Conservation (phyloP, 106 monocot genomes). For the Amphibolis antarctica region DNA sequence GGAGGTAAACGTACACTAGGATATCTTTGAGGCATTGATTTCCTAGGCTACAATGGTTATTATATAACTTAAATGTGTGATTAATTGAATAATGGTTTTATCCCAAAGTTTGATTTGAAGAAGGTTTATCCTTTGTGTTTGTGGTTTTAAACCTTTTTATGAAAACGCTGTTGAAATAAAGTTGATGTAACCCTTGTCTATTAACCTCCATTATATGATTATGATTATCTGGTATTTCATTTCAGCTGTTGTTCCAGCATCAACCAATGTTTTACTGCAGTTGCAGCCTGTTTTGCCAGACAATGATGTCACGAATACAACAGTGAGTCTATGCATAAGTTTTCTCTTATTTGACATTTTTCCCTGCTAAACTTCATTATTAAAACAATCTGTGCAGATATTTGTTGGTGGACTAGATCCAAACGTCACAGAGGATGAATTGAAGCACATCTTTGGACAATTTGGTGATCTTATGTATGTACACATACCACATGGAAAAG, state of each 20-base stretch:
- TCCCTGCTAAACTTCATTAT: background rate
- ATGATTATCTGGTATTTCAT: conserved; percentile 1
- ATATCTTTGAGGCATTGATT: no score
- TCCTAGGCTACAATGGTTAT: no score
- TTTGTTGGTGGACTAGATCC: conserved; percentile 91
- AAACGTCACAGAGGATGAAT: conserved; percentile 81
- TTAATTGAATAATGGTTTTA: no score
- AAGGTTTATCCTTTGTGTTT: no score
- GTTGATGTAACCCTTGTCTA: no score
- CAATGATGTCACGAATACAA: conserved; percentile 79
- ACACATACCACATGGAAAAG: conserved; percentile 77
- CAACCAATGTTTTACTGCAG: conserved; percentile 42
- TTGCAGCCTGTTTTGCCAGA: conserved; percentile 68
- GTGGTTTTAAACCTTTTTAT: no score
- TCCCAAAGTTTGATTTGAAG: no score
- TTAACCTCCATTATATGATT: background rate
- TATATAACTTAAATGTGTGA: no score
- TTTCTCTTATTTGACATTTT: background rate
- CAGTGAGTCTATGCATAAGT: conserved; percentile 33
- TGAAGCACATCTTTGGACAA: conserved; percentile 68
- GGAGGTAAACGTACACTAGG: no score
- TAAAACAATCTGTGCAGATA: conserved; percentile 49
- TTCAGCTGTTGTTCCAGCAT: conserved; percentile 51
- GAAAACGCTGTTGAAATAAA: no score
- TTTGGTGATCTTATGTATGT: conserved; percentile 83